Percentiles rank a stretch among this genome's conserved stretches.
phyloP scores from a whole-genome alignment of 805 yeast genomes.

The Debaryomyces prosopidis region DNA sequence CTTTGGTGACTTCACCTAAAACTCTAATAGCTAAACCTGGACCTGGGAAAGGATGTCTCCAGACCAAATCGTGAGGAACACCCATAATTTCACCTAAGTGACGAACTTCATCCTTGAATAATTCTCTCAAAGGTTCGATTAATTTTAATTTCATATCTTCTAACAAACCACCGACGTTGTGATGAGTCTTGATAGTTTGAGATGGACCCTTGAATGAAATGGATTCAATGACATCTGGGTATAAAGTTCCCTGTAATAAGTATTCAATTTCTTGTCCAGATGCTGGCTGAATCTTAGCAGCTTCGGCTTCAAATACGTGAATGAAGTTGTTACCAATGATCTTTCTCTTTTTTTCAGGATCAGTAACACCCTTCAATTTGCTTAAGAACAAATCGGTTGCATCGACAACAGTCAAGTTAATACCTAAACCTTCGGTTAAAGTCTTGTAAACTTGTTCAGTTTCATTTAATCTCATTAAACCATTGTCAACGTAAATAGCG shows the following conservation, averaged over 20 bases:
- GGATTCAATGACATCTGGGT: slow-evolving; percentile 98
- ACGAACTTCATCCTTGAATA: slow-evolving; percentile 98
- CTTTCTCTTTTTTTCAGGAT: slow-evolving; percentile 98
- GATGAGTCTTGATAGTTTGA: slow-evolving; percentile 98
- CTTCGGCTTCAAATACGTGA: slow-evolving; percentile 95
- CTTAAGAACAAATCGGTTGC: slow-evolving; percentile 87
- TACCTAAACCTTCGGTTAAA: slow-evolving; percentile 89
- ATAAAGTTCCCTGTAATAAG: slow-evolving; percentile 93
- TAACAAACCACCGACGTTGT: slow-evolving; percentile 96
- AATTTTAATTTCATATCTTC: slow-evolving; percentile 98
- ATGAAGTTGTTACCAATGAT: slow-evolving; percentile 97
- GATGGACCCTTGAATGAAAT: slow-evolving; percentile 99
- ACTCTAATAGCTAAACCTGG: slow-evolving; percentile 99
- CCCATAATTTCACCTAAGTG: slow-evolving; percentile 92
- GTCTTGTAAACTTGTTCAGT: slow-evolving; percentile 87
- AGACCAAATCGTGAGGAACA: slow-evolving; percentile 93
- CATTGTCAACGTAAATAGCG: slow-evolving; percentile 96
- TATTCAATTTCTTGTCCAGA: slow-evolving; percentile 90
- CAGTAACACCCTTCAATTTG: slow-evolving; percentile 90
- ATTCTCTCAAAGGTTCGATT: slow-evolving; percentile 97
- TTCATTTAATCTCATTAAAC: slow-evolving; percentile 95
- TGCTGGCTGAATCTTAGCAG: slow-evolving; percentile 85
- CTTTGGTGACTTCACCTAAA: slow-evolving; percentile 92
- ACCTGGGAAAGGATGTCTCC: slow-evolving; percentile 99
- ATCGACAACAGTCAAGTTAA: slow-evolving; percentile 90